These are phyloP conservation scores for Nadsonia fulvescens DNA, from an alignment of 805 yeast genomes.

Conservation along the genomic window DNA sequence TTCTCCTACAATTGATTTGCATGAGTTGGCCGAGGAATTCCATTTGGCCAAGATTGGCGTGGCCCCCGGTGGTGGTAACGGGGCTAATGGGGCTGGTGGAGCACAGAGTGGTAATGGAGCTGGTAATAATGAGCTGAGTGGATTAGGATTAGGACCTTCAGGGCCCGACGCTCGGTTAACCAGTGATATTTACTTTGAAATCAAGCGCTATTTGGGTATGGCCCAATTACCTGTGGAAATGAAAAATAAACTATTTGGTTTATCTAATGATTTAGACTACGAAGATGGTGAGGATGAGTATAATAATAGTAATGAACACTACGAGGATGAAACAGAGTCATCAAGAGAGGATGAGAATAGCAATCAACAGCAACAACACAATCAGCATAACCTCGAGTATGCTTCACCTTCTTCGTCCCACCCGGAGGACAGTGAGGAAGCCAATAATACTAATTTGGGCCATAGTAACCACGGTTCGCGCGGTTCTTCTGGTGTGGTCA, in stretches of 20 bases:
- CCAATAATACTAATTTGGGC: slow-evolving; percentile 3
- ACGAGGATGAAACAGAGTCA: slow-evolving; percentile 3
- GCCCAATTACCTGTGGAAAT: slow-evolving; percentile 15
- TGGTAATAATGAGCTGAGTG: slow-evolving; percentile 8
- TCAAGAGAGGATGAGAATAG: slow-evolving; percentile 5
- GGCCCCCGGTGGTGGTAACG: slow-evolving; percentile 7
- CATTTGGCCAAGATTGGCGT: slow-evolving; percentile 13
- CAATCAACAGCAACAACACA: no score
- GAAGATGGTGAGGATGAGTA: slow-evolving; percentile 5
- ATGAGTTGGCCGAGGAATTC: slow-evolving; percentile 26
- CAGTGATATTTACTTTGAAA: slow-evolving; percentile 25
- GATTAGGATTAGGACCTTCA: slow-evolving; percentile 22
- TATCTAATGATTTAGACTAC: slow-evolving; percentile 15
- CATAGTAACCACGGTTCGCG: slow-evolving; percentile 1
- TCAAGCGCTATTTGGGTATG: slow-evolving; percentile 19
- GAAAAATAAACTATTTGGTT: slow-evolving; percentile 21
- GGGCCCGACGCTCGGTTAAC: slow-evolving; percentile 28
- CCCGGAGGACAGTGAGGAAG: slow-evolving; percentile 2
- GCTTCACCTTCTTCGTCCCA: slow-evolving; percentile 6
- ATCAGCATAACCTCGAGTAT: no score
- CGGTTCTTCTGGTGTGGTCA: slow-evolving; percentile 4
- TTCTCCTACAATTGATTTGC: slow-evolving; percentile 16
- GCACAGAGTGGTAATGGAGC: no score
- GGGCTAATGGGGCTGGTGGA: background rate
- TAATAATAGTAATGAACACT: slow-evolving; percentile 1